These are phyloP conservation scores for Petunia secreta DNA, from an alignment of 257 asterid genomes.

Conservation along the genomic window DNA sequence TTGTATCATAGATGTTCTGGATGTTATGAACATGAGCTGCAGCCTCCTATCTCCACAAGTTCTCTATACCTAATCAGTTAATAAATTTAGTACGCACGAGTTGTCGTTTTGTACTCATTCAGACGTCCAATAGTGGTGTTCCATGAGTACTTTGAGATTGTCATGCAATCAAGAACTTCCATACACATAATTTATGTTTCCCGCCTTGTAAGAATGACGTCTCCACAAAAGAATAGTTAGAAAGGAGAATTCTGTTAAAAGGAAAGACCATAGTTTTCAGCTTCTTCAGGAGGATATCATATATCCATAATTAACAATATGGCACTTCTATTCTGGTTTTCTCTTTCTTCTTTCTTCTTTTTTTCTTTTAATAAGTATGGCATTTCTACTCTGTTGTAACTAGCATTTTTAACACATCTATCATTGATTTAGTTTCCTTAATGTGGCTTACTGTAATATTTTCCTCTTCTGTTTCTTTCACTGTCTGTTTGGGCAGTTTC, in stretches of 20 bases:
- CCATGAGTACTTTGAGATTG: constrained; percentile 6
- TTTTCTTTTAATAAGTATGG: neutral
- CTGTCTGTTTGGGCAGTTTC: neutral
- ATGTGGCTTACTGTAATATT: neutral
- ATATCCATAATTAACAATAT: neutral
- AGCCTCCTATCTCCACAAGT: neutral
- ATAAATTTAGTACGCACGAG: neutral
- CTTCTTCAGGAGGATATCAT: neutral
- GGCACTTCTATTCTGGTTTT: neutral
- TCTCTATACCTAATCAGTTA: neutral
- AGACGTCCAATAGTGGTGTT: neutral
- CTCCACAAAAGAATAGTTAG: neutral
- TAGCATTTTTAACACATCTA: neutral
- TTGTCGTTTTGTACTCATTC: constrained; percentile 13
- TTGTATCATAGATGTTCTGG: neutral
- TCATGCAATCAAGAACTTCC: constrained; percentile 4
- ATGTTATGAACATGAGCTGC: constrained; percentile 13
- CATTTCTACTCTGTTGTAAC: neutral
- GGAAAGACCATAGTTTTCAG: neutral
- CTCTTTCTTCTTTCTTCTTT: neutral
- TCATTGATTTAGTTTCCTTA: neutral
- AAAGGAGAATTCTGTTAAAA: constrained; percentile 14
- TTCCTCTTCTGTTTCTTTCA: constrained; percentile 1
- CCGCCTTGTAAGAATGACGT: neutral
- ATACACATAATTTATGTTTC: constrained; percentile 7